A percentile compares a stretch with the other conserved stretches of the same genome.
These are phyloP conservation scores for Rhododendron ferrugineum DNA, from an alignment of 148 eudicot genomes.

Conservation along the genomic window DNA sequence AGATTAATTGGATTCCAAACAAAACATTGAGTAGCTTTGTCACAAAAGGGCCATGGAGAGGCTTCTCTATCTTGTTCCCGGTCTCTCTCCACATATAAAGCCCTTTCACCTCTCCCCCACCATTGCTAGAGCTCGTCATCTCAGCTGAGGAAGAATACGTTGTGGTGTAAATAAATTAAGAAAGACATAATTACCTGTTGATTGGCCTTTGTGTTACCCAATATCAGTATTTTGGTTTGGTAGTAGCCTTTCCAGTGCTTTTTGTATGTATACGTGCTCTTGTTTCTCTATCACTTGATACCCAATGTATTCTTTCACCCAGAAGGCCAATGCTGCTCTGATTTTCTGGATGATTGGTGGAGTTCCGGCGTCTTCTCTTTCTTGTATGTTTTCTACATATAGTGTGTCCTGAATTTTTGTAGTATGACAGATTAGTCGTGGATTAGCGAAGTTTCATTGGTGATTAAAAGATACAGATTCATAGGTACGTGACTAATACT, in stretches of 20 bases:
- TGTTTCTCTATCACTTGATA: conserved; percentile 24
- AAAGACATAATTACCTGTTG: conserved; percentile 40
- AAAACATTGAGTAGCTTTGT: conserved; percentile 44
- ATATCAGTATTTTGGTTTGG: conserved; percentile 22
- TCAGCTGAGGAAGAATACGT: background rate
- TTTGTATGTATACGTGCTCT: conserved; percentile 23
- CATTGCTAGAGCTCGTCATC: background rate
- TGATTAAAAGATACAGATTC: background rate
- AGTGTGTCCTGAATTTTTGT: conserved; percentile 29
- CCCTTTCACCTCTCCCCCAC: background rate
- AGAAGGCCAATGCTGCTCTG: conserved; percentile 39
- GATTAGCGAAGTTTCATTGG: background rate
- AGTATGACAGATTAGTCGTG: background rate
- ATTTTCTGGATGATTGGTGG: conserved; percentile 36
- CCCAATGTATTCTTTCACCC: conserved; percentile 47
- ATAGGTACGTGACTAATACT: background rate
- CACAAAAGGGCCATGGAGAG: conserved; percentile 40
- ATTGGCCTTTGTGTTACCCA: conserved; percentile 27
- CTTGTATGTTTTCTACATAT: conserved; percentile 29
- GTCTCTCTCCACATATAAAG: conserved; percentile 14
- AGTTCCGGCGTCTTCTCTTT: conserved; percentile 40
- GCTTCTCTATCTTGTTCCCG: conserved; percentile 18
- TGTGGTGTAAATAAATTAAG: conserved; percentile 30
- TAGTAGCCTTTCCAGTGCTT: conserved; percentile 25
- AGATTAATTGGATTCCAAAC: conserved; percentile 43